These are phyloP conservation scores for Pythium dissotocum DNA, from an alignment of 352 stramenopile species.

Conservation along the genomic window DNA sequence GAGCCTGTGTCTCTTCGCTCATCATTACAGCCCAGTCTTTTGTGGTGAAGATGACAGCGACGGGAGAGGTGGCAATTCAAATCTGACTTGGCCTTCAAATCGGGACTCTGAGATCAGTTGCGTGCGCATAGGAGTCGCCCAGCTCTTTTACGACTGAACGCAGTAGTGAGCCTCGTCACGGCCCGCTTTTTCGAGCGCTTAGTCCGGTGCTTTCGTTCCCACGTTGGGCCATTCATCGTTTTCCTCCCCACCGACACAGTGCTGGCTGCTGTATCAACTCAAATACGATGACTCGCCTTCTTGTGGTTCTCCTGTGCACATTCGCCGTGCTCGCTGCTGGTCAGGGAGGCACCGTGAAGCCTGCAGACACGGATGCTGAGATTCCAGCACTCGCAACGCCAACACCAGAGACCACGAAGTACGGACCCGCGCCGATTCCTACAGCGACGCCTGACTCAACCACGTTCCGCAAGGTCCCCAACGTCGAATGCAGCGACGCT, in stretches of 20 bases:
- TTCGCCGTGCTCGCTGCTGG: background rate
- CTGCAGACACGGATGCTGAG: background rate
- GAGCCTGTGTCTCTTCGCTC: background rate
- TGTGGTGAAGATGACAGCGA: background rate
- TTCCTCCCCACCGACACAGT: background rate
- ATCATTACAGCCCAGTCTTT: background rate
- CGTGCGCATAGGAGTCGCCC: background rate
- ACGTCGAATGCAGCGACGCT: conserved; percentile 9
- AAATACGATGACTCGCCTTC: background rate
- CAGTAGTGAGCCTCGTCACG: background rate
- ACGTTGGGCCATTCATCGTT: background rate
- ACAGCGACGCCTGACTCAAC: background rate
- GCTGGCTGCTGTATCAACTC: background rate
- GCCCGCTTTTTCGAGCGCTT: background rate
- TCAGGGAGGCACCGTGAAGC: background rate
- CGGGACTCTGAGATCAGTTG: background rate
- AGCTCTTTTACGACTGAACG: conserved; percentile 4
- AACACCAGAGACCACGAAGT: background rate
- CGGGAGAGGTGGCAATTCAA: background rate
- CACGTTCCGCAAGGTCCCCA: conserved; percentile 18
- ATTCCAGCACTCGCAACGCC: conserved; percentile 1
- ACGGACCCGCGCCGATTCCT: background rate
- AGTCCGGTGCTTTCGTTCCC: background rate
- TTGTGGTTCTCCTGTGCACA: background rate
- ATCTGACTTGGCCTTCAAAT: no score